Conservation (phyloP, 2,329 filamentous ascomycete species). For the Incumbomyces delicatus region DNA sequence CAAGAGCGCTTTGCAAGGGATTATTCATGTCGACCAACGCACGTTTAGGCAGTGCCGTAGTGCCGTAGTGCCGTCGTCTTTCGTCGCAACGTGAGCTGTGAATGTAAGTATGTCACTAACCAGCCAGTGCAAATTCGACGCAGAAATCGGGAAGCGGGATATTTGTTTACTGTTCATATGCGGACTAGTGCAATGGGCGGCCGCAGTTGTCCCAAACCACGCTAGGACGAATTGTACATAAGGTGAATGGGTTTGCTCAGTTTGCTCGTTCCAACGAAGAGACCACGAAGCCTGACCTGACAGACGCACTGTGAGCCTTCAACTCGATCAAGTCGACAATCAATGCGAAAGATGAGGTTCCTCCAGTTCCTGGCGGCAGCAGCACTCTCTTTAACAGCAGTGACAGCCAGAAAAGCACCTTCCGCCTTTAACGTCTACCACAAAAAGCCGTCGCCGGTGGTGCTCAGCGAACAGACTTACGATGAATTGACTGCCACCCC, state of each 20-base stretch:
- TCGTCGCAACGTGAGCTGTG: neutral
- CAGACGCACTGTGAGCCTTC: neutral
- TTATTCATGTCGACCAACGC: conserved; percentile 9
- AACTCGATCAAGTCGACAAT: conserved; percentile 8
- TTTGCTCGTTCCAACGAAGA: neutral
- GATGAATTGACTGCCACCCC: conserved; percentile 63
- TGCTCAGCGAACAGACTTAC: conserved; percentile 69
- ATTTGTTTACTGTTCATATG: no score
- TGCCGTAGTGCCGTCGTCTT: neutral
- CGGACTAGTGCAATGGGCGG: no score
- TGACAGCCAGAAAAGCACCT: conserved; percentile 50
- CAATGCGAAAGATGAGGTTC: conserved; percentile 54
- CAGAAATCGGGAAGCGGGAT: no score
- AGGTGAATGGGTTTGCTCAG: neutral
- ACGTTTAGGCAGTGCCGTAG: no score
- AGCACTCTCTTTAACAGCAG: conserved; percentile 50
- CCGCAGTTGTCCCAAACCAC: no score
- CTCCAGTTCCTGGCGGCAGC: conserved; percentile 54
- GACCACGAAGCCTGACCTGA: conserved; percentile 7
- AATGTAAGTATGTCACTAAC: neutral
- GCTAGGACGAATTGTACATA: no score
- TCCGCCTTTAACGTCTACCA: conserved; percentile 57
- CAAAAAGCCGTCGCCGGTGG: conserved; percentile 61
- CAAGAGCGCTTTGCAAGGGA: conserved; percentile 29
- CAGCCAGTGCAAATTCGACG: neutral